Evolutionary conservation across 2,329 filamentous ascomycete genomes (phyloP).

Genomic region (Dryadomyces sulphureus): DNA sequence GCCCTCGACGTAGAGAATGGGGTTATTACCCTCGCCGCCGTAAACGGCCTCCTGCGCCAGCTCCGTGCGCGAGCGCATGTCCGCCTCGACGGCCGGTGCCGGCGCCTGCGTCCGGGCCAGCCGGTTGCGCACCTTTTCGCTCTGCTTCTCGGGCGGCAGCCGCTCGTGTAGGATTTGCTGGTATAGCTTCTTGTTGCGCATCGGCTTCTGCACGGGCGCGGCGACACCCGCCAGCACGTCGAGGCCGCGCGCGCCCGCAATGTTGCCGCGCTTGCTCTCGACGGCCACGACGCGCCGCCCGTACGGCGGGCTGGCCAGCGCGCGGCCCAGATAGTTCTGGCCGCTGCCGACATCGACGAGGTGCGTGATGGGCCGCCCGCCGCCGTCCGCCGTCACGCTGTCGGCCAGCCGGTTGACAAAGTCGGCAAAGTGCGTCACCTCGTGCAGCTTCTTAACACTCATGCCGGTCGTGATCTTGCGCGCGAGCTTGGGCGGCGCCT

Average conservation of each 20-base stretch:
- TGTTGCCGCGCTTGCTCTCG: constrained; percentile 75
- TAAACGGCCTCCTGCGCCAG: constrained; percentile 2
- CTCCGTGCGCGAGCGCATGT: constrained; percentile 7
- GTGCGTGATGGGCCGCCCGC: constrained; percentile 55
- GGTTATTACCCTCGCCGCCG: constrained; percentile 42
- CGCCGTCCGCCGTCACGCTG: constrained; percentile 38
- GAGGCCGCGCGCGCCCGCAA: constrained; percentile 67
- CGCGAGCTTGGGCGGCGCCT: constrained; percentile 45
- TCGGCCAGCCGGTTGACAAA: constrained; percentile 53
- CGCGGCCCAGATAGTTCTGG: constrained; percentile 87
- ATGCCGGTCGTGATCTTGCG: constrained; percentile 72
- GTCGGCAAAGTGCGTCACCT: constrained; percentile 79
- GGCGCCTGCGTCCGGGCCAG: constrained; percentile 16
- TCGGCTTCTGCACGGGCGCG: constrained; percentile 49
- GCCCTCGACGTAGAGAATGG: constrained; percentile 66
- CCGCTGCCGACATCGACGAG: constrained; percentile 93
- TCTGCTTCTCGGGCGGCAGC: constrained; percentile 23
- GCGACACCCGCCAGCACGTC: constrained; percentile 71
- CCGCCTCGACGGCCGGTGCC: not conserved
- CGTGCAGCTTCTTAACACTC: constrained; percentile 91
- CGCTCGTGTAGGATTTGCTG: constrained; percentile 32
- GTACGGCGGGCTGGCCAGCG: constrained; percentile 73
- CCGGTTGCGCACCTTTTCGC: constrained; percentile 23
- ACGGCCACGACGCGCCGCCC: constrained; percentile 80
- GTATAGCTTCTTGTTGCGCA: constrained; percentile 74